Evolutionary conservation across 208 protist genomes (phyloP).

Genomic region (Leishmania tropica): DNA sequence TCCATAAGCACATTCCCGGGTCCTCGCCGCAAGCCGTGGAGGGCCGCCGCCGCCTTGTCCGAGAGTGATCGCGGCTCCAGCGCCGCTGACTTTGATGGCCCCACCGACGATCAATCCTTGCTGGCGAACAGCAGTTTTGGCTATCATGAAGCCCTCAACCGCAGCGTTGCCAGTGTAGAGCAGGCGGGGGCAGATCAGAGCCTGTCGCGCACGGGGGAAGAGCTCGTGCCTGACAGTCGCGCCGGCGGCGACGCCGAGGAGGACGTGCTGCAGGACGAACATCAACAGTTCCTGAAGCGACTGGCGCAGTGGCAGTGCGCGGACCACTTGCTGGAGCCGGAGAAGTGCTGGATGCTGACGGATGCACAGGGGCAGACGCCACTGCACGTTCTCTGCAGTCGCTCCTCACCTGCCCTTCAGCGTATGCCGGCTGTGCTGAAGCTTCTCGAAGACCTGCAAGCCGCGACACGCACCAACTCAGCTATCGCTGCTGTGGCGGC

Average conservation of each 20-base stretch:
- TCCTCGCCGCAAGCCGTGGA: slow-evolving; percentile 4
- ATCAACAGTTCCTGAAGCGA: slow-evolving; percentile 12
- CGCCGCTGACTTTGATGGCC: not conserved
- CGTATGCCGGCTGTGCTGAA: slow-evolving; percentile 32
- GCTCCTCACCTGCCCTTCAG: slow-evolving; percentile 37
- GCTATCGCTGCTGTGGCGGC: not conserved
- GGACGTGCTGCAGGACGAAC: slow-evolving; percentile 2
- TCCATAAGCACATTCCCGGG: not conserved
- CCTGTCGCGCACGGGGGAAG: not conserved
- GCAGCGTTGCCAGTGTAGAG: slow-evolving; percentile 24
- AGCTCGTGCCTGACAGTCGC: not conserved
- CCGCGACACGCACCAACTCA: slow-evolving; percentile 6
- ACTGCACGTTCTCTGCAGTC: slow-evolving; percentile 66
- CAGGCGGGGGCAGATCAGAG: not conserved
- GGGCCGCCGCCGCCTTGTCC: not conserved
- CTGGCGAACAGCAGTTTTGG: slow-evolving; percentile 19
- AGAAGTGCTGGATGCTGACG: slow-evolving; percentile 42
- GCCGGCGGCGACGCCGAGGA: not conserved
- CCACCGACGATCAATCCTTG: slow-evolving; percentile 6
- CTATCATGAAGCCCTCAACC: slow-evolving; percentile 10
- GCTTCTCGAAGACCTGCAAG: slow-evolving; percentile 31
- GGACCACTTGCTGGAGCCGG: slow-evolving; percentile 17
- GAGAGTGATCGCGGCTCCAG: not conserved
- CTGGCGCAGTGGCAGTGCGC: slow-evolving; percentile 23
- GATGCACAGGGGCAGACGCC: slow-evolving; percentile 50